Evolutionary conservation across 2,329 filamentous ascomycete species (phyloP), one percentile per base, ranked within the genome.

Genomic region (Monosporascus sp.): DNA sequence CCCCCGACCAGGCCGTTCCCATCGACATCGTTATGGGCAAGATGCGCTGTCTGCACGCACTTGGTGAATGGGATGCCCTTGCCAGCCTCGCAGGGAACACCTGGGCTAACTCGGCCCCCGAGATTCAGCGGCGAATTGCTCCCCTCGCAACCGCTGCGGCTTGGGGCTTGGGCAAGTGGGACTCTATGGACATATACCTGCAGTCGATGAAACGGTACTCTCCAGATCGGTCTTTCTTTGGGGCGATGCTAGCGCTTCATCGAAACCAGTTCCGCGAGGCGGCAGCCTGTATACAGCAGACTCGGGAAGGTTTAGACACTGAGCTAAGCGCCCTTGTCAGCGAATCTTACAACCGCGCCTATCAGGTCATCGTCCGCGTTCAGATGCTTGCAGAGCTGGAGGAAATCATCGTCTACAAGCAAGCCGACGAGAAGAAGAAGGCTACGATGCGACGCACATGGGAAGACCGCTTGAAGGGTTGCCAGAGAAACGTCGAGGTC

Each of bases 21-120:
- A 90, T 99, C 55, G 94, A 97, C 55, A 90, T 99, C 51, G 91
- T 96, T 37, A 97, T 99, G 92, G 94, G 94, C 60, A 99, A 99
- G 73, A 99, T 99, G 94, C 86, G 94, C 47, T 99, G 94, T 78
- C 75, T 97, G 58, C 94, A 99, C 68, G 95, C 94, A 8, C 79
- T 99, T 37, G 94, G 94, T 56, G 94, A 99, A 70, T 99, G 94
- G 94, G 95, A 97, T 61, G 85, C 90, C 4, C 78, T 99, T 17
- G 95, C 93, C 1, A 85, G 84, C 48, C 78, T 99, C 51, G 93
- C 92, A 0, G 88, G 95, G 66, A 91, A 92, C 66, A 96, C 93
- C 49, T 99, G 94, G 94, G 84, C 89, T 60, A 91, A 92, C 67
- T 94, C 93, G 7, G 85, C 86, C 5, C 81, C 88, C 5, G 94